Base-by-base conservation (phyloP, 2,329 filamentous ascomycete species). In the Metarhizium album region DNA sequence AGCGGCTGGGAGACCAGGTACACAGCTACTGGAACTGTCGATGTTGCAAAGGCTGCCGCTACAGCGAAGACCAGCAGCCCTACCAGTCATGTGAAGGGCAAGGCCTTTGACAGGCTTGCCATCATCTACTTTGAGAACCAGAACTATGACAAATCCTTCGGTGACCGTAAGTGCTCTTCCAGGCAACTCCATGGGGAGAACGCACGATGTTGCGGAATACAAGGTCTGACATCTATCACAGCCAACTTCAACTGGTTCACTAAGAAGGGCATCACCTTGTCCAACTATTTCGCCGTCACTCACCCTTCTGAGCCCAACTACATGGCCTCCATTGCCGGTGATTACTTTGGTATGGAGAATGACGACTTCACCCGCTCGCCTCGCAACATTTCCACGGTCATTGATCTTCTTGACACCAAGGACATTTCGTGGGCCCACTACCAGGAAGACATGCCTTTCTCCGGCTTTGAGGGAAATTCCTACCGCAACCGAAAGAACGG, bases 51-150 rank as follows among this genome's bases (percentile, higher is more conserved):
- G 18, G 79, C 79, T 24, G 74, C 73, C 48, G 81, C 81, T 7
- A 84, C 78, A 1, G 81, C 80, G 11, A 72, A 74, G 61, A 82
- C 82, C 1, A 67, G 69, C 54, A 80, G 78, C 54, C 80, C 82
- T 2, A 80, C 75, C 31, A 82, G 75, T 63, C 63, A 80, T 59
- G 80, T 90, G 48, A 75, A 80, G 62, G 87, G 87, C 54, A 80
- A 83, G 62, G 80, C 75, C 0, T 90, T 90, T 62, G 78, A 89
- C 62, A 80, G 86, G 16, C 78, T 87, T 54, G 80, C 81, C 50
- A 78, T 82, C 52, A 81, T 90, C 65, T 90, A 84, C 82, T 74
- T 89, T 46, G 87, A 90, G 70, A 90, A 90, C 64, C 86, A 82
- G 46, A 75, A 83, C 65, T 90, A 78, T 57, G 74, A 79, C 48